These are phyloP conservation scores for Condylostoma magnum DNA, from an alignment of 169 alveolate species.

Conservation along the genomic window DNA sequence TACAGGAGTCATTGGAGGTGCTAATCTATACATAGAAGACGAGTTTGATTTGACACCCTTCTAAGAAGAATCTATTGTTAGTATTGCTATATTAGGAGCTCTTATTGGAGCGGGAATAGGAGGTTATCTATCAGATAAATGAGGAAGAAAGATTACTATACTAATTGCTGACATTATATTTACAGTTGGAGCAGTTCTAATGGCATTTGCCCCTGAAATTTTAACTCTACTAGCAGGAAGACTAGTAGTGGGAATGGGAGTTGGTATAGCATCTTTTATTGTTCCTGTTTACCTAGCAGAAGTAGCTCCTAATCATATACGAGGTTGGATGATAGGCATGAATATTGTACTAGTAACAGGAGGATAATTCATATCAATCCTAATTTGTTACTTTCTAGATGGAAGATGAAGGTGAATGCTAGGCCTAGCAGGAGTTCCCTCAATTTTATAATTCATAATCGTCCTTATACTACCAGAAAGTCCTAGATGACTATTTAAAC, in stretches of 20 bases:
- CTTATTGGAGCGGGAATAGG: background rate
- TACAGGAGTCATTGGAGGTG: background rate
- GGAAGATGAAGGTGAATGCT: background rate
- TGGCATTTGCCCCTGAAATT: background rate
- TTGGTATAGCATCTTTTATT: background rate
- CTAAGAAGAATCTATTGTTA: background rate
- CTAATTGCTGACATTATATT: background rate
- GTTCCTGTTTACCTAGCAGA: background rate
- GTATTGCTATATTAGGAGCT: background rate
- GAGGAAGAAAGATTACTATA: background rate
- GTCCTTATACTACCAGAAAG: background rate
- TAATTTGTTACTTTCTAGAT: background rate
- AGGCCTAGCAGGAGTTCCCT: background rate
- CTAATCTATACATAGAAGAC: background rate
- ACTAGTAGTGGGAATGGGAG: background rate
- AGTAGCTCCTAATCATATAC: background rate
- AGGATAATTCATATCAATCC: background rate
- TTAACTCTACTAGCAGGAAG: background rate
- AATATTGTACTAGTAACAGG: background rate
- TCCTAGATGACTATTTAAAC: background rate
- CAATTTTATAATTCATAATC: background rate
- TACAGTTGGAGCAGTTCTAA: background rate
- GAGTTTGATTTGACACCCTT: background rate
- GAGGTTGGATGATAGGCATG: background rate
- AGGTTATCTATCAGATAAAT: background rate